These are phyloP conservation scores for Buxus sempervirens DNA, from an alignment of 164 flowering plant species.

Conservation along the genomic window DNA sequence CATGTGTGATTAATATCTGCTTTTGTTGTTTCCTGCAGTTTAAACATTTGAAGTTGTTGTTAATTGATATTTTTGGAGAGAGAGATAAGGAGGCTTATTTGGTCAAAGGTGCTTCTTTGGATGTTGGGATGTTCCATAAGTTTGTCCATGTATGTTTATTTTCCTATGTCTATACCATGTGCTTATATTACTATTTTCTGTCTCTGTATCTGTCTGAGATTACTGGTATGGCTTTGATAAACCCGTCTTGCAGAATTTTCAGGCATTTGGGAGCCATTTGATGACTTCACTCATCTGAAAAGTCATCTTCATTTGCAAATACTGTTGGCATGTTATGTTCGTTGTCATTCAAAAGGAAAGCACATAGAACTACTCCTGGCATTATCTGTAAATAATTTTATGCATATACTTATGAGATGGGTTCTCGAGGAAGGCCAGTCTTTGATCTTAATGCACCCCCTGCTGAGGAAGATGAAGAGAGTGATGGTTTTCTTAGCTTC, in stretches of 20 bases:
- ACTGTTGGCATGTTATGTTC: conserved; percentile 34
- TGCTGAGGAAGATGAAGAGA: conserved; percentile 63
- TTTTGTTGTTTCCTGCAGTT: background rate
- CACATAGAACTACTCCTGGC: conserved; percentile 3
- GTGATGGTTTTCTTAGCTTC: conserved; percentile 26
- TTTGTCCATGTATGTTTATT: background rate
- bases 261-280: conserved; percentile 1
- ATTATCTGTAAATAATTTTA: conserved; percentile 35
- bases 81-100: background rate
- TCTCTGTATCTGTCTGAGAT: background rate
- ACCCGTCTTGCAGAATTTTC: conserved; percentile 12
- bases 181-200: background rate
- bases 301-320: background rate
- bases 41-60: background rate
- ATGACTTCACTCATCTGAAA: background rate
- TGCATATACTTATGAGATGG: conserved; percentile 74
- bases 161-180: background rate
- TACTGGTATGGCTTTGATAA: background rate
- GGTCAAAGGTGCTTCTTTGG: background rate
- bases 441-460: conserved; percentile 98
- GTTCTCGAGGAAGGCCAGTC: conserved; percentile 69
- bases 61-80: background rate
- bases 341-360: conserved; percentile 20
- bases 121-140: background rate
- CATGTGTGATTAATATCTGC: background rate